phyloP scores from a whole-genome alignment of 2,329 filamentous ascomycete genomes.

The Fusarium chaquense region DNA sequence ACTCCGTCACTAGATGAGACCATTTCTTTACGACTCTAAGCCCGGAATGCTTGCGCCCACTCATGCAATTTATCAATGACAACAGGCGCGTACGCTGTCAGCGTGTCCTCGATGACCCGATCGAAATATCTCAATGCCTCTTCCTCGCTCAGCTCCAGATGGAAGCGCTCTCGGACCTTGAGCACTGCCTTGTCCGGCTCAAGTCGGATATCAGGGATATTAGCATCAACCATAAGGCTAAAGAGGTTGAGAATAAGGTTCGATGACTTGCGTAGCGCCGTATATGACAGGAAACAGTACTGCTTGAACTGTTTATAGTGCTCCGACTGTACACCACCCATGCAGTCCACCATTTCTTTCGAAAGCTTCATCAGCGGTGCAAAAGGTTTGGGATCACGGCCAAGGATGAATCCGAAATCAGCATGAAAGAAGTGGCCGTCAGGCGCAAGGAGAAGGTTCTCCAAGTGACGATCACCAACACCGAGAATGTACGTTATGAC shows the following conservation, averaged over 20 bases:
- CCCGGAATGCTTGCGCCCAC: slow-evolving; percentile 89
- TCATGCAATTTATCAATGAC: slow-evolving; percentile 96
- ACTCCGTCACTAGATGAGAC: slow-evolving; percentile 4
- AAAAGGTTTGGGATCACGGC: slow-evolving; percentile 96
- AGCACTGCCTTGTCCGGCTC: slow-evolving; percentile 94
- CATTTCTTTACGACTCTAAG: slow-evolving; percentile 56
- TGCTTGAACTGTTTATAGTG: slow-evolving; percentile 92
- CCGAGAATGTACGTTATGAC: slow-evolving; percentile 98
- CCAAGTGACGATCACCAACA: slow-evolving; percentile 93
- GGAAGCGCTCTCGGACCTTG: slow-evolving; percentile 95
- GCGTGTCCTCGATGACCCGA: slow-evolving; percentile 88
- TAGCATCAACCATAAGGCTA: slow-evolving; percentile 96
- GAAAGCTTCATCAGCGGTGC: slow-evolving; percentile 97
- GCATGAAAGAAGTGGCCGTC: slow-evolving; percentile 97
- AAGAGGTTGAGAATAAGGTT: slow-evolving; percentile 96
- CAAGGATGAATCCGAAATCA: slow-evolving; percentile 98
- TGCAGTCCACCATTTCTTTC: slow-evolving; percentile 98
- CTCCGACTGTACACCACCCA: slow-evolving; percentile 85
- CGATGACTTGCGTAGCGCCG: slow-evolving; percentile 87
- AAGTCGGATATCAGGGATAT: slow-evolving; percentile 93
- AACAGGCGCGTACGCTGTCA: slow-evolving; percentile 89
- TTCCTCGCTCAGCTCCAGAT: slow-evolving; percentile 90
- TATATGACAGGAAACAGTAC: slow-evolving; percentile 96
- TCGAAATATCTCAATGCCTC: slow-evolving; percentile 92
- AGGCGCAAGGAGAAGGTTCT: slow-evolving; percentile 91